Conservation (phyloP, 169 alveolate genomes). For the Eimeria brunetti region DNA sequence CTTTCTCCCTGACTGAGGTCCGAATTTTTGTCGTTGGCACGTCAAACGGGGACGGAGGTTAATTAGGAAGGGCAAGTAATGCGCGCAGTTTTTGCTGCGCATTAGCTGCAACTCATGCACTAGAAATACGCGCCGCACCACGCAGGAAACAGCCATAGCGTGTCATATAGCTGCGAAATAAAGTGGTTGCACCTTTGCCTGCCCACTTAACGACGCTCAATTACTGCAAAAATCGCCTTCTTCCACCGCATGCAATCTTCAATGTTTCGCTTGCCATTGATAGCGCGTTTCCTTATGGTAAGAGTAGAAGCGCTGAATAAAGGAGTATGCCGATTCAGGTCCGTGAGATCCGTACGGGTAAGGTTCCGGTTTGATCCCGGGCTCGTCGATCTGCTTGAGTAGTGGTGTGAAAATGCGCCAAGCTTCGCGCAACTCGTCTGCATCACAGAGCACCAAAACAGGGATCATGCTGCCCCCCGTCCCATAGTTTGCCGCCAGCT, state of each 20-base stretch:
- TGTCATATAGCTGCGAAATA: not conserved
- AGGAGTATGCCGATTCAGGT: conserved; percentile 83
- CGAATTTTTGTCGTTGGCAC: not conserved
- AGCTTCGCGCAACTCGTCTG: conserved; percentile 86
- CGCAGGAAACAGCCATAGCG: not conserved
- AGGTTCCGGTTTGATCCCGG: conserved; percentile 82
- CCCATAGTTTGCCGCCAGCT: not conserved
- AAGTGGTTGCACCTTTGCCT: not conserved
- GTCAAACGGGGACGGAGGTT: not conserved
- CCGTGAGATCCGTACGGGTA: conserved; percentile 87
- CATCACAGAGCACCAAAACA: not conserved
- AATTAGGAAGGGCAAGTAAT: not conserved
- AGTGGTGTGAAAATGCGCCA: conserved; percentile 89
- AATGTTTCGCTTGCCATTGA: conserved; percentile 73
- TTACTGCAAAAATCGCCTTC: not conserved
- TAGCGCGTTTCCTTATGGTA: conserved; percentile 79
- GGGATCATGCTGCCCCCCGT: not conserved
- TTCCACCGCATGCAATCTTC: not conserved
- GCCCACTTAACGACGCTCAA: not conserved
- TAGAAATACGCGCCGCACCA: not conserved
- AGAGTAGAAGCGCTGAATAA: conserved; percentile 80
- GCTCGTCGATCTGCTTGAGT: conserved; percentile 83
- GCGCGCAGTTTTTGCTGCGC: not conserved
- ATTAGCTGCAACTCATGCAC: not conserved
- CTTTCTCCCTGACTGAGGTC: not conserved